A percentile compares a stretch with the other conserved stretches of the same genome.
Evolutionary conservation across 345 rosid genomes (phyloP).

Genomic region (Lagerstroemia speciosa): DNA sequence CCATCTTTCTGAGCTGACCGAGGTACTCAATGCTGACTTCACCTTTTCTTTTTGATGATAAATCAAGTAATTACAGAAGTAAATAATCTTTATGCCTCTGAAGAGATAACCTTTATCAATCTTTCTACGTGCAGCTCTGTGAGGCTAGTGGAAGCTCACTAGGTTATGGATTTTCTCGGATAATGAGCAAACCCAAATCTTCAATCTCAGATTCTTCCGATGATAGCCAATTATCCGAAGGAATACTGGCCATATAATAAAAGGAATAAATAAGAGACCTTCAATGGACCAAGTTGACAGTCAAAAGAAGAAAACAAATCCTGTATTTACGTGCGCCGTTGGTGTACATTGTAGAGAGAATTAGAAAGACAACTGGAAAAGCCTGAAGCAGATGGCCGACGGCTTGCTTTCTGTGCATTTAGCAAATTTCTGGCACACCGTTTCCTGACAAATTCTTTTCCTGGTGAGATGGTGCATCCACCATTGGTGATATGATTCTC

Average conservation of each 20-base stretch:
- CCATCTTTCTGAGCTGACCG: constrained; percentile 85
- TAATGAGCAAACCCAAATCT: constrained; percentile 47
- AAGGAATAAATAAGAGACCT: neutral
- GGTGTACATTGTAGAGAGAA: neutral
- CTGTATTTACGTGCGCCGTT: neutral
- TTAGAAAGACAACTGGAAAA: neutral
- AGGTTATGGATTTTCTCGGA: constrained; percentile 84
- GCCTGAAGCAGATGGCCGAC: neutral
- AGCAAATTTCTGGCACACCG: neutral
- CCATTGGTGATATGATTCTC: neutral
- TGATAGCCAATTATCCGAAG: constrained; percentile 61
- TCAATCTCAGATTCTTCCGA: constrained; percentile 53
- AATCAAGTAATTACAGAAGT: neutral
- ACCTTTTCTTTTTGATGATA: neutral
- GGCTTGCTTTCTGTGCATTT: neutral
- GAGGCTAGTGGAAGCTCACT: constrained; percentile 87
- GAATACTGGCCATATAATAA: constrained; percentile 59
- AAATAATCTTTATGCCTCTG: neutral
- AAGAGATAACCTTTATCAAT: neutral
- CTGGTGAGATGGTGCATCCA: neutral
- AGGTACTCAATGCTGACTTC: constrained; percentile 44
- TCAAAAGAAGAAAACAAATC: neutral
- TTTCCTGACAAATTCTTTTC: neutral
- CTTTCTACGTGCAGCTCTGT: constrained; percentile 45
- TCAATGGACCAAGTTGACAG: neutral